These are phyloP conservation scores for Amanita phalloides DNA, from an alignment of 768 basidiomycete genomes.

Conservation along the genomic window DNA sequence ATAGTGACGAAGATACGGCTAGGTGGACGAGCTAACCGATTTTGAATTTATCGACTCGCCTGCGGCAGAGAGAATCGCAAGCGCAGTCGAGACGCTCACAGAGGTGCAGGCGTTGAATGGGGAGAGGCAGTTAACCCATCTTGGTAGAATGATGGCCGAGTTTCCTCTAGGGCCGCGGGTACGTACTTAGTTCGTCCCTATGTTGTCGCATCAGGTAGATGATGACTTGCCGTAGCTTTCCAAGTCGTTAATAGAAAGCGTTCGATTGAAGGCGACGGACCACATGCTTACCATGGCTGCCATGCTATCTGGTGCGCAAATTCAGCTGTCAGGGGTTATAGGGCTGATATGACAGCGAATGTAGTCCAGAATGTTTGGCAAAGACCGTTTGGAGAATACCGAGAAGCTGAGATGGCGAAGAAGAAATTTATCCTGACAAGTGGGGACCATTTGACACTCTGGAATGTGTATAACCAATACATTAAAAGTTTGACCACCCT, in stretches of 20 bases:
- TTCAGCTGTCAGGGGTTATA: neutral
- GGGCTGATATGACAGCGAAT: neutral
- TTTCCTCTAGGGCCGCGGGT: slow-evolving; percentile 88
- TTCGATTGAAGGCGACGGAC: slow-evolving; percentile 81
- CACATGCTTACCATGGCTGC: slow-evolving; percentile 81
- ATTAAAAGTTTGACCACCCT: slow-evolving; percentile 43
- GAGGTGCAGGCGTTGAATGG: slow-evolving; percentile 78
- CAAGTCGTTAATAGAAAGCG: slow-evolving; percentile 79
- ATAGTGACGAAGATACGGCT: neutral
- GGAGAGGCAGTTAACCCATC: slow-evolving; percentile 67
- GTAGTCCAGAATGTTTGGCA: slow-evolving; percentile 77
- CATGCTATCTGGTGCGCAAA: slow-evolving; percentile 66
- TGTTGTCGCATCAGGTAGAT: neutral
- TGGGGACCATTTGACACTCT: slow-evolving; percentile 77
- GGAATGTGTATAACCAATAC: slow-evolving; percentile 86
- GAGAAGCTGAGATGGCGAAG: slow-evolving; percentile 80
- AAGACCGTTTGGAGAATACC: slow-evolving; percentile 65
- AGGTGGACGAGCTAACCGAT: slow-evolving; percentile 48
- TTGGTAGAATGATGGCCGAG: slow-evolving; percentile 83
- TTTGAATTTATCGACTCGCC: slow-evolving; percentile 80
- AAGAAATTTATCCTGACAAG: slow-evolving; percentile 70
- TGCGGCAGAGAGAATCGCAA: slow-evolving; percentile 86
- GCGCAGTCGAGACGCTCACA: slow-evolving; percentile 78
- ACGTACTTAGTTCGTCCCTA: slow-evolving; percentile 6
- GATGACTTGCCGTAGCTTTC: slow-evolving; percentile 37